Percentiles rank a stretch among this genome's conserved stretches.
Evolutionary conservation across 768 basidiomycete species (phyloP).

Genomic region (Sarcodon sp.): DNA sequence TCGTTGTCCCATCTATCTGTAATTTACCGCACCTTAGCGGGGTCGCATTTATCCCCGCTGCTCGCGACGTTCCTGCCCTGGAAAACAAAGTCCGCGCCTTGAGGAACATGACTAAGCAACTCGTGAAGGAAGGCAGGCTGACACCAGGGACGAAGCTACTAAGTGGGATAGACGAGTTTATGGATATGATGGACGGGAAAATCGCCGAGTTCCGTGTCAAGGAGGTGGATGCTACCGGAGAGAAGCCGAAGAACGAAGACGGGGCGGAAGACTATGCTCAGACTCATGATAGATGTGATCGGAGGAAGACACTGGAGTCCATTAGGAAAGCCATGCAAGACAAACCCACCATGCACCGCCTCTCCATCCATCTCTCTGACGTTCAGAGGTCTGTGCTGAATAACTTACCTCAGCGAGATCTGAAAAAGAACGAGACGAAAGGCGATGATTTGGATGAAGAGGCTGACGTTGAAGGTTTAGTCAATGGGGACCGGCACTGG

Average conservation of each 20-base stretch:
- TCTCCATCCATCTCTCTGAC: background rate
- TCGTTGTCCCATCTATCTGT: background rate
- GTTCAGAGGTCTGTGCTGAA: background rate
- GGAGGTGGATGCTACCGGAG: background rate
- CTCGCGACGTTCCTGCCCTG: background rate
- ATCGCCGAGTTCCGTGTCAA: conserved; percentile 2
- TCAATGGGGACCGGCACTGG: too few relatives aligned
- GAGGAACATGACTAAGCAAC: conserved; percentile 5
- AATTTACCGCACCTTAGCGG: background rate
- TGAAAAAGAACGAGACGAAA: background rate
- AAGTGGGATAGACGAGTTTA: conserved; percentile 8
- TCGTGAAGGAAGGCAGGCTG: conserved; percentile 7
- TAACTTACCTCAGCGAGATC: background rate
- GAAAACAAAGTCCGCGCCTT: conserved; percentile 6
- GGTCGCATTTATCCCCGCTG: background rate
- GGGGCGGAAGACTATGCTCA: conserved; percentile 1
- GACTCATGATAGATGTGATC: background rate
- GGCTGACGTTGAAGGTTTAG: background rate
- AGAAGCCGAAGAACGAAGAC: background rate
- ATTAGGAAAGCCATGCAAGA: conserved; percentile 5
- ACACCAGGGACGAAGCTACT: conserved; percentile 10
- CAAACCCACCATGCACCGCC: background rate
- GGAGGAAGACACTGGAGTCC: conserved; percentile 3
- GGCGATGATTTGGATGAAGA: background rate
- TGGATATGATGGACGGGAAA: conserved; percentile 6